These are phyloP conservation scores for Spathaspora sp. DNA, from an alignment of 1,139 yeast genomes.

Conservation along the genomic window DNA sequence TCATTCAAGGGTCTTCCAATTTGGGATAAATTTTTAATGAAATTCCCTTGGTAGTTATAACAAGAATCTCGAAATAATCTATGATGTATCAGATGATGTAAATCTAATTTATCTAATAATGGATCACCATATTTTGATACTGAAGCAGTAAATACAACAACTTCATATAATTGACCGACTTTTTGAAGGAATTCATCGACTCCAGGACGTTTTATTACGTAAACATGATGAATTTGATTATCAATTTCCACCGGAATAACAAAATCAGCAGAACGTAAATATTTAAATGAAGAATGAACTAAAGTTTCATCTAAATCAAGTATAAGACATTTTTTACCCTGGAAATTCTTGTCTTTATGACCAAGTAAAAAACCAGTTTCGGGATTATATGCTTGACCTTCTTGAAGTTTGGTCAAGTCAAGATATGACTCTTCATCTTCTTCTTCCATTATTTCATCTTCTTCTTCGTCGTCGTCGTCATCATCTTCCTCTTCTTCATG, in stretches of 20 bases:
- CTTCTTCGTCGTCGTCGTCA: slow-evolving; percentile 17
- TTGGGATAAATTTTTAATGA: slow-evolving; percentile 88
- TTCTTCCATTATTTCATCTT: slow-evolving; percentile 18
- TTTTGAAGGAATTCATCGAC: slow-evolving; percentile 86
- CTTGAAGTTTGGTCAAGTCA: slow-evolving; percentile 59
- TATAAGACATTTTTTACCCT: slow-evolving; percentile 78
- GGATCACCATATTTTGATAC: slow-evolving; percentile 97
- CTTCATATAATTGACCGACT: slow-evolving; percentile 87
- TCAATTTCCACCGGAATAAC: slow-evolving; percentile 87
- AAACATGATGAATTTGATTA: slow-evolving; percentile 87
- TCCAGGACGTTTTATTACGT: slow-evolving; percentile 96
- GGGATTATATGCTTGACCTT: slow-evolving; percentile 62
- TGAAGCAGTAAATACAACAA: slow-evolving; percentile 95
- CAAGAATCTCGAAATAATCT: slow-evolving; percentile 82
- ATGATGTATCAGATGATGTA: slow-evolving; percentile 75
- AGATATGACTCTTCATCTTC: slow-evolving; percentile 34
- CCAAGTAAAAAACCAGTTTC: slow-evolving; percentile 67
- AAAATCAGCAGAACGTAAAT: slow-evolving; percentile 88
- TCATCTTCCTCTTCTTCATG: slow-evolving; percentile 9
- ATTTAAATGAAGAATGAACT: slow-evolving; percentile 93
- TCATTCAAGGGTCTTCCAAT: slow-evolving; percentile 89
- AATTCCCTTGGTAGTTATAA: slow-evolving; percentile 76
- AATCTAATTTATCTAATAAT: slow-evolving; percentile 80
- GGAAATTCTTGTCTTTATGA: slow-evolving; percentile 27
- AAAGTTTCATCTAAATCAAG: slow-evolving; percentile 94